Evolutionary conservation across 257 asterid species (phyloP).

Genomic region (Solanum verrucosum): DNA sequence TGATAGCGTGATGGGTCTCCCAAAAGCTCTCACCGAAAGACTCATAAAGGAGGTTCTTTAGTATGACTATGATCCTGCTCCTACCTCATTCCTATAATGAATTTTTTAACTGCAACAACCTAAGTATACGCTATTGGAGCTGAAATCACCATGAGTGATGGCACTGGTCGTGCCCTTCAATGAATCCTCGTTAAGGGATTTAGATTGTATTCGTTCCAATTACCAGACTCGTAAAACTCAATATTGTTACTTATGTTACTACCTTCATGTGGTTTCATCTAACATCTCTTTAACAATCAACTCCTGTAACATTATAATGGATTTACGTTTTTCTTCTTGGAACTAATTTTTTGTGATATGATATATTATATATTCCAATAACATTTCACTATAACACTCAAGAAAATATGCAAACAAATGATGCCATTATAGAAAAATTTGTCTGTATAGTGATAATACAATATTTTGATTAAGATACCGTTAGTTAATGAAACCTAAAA

Average conservation of each 20-base stretch:
- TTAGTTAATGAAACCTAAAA: background rate
- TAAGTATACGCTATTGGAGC: background rate
- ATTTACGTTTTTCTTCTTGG: background rate
- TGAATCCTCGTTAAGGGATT: background rate
- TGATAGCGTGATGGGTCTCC: conserved; percentile 97
- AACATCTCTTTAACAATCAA: background rate
- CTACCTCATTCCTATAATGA: background rate
- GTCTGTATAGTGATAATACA: background rate
- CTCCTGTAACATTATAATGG: background rate
- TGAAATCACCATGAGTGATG: background rate
- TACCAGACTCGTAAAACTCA: background rate
- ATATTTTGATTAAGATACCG: background rate
- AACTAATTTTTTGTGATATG: background rate
- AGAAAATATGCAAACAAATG: background rate
- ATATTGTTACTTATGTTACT: background rate
- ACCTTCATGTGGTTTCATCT: background rate
- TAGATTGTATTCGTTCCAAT: background rate
- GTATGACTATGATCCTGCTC: background rate
- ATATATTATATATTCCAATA: background rate
- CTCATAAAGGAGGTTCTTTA: conserved; percentile 66
- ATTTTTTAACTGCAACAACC: background rate
- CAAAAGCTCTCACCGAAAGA: conserved; percentile 55
- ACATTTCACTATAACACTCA: background rate
- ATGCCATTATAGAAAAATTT: background rate
- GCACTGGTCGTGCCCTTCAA: background rate